Base-by-base conservation (phyloP, 2,329 filamentous ascomycete species). In the Colletotrichum sidae region DNA sequence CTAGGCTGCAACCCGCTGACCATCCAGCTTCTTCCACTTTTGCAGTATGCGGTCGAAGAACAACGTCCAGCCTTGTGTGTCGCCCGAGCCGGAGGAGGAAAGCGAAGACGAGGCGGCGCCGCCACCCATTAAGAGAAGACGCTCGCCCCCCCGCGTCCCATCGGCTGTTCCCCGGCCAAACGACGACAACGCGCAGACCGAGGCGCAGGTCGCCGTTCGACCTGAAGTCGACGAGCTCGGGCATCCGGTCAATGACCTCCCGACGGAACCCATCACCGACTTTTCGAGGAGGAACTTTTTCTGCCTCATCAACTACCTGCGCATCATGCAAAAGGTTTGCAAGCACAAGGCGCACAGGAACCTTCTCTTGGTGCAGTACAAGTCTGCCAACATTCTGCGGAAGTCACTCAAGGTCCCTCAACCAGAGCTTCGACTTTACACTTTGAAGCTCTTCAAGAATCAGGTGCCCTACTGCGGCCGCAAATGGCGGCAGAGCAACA, bases 401-500 rank as follows among this genome's bases (percentile, higher is more conserved):
- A 97, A 97, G 77, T 90, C 92, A 6, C 88, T 99, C 13, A 95
- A 96, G 71, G 91, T 97, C 25, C 95, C 95, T 0, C 93, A 99
- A 73, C 90, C 90, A 2, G 87, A 93, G 72, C 84, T 99, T 45
- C 90, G 96, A 6, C 89, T 97, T 47, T 98, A 98, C 81, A 97
- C 96, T 0, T 87, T 99, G 71, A 99, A 99, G 79, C 86, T 99
- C 0, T 98, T 98, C 89, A 99, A 99, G 79, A 96, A 94, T 67
- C 96, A 99, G 78, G 96, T 99, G 5, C 96, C 96, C 1, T 99
- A 97, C 82, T 98, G 95, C 77, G 95, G 96, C 25, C 90, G 96
- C 47, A 99, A 99, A 81, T 99, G 96, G 96, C 90, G 96, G 12
- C 96, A 98, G 80, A 90, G 90, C 71, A 98, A 99, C 78, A 99